phyloP scores from a whole-genome alignment of 2,329 filamentous ascomycete genomes.

The Massarina eburnea region DNA sequence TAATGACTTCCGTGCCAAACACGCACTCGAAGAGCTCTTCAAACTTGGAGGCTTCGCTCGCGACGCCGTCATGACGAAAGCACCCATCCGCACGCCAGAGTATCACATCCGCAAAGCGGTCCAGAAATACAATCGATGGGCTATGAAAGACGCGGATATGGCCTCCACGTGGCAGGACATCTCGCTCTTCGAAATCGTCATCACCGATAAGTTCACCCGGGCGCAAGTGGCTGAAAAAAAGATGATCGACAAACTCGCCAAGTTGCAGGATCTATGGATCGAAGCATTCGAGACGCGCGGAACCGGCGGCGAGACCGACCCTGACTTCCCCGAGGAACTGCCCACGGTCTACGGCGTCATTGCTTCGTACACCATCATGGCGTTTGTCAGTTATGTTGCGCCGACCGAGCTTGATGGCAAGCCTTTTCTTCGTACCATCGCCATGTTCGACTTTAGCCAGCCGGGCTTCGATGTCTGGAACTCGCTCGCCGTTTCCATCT shows the following conservation, averaged over 20 bases:
- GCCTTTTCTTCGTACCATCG: constrained; percentile 46
- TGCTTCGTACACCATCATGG: constrained; percentile 55
- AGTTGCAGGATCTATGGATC: constrained; percentile 48
- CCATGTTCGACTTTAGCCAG: constrained; percentile 57
- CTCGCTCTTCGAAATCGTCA: constrained; percentile 51
- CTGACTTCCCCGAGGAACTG: constrained; percentile 21
- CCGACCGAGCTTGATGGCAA: constrained; percentile 28
- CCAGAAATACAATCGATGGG: constrained; percentile 56
- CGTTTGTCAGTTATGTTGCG: constrained; percentile 54
- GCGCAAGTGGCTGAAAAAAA: constrained; percentile 45
- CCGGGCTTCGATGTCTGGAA: constrained; percentile 62
- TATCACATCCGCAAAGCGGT: constrained; percentile 47
- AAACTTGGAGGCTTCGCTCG: constrained; percentile 54
- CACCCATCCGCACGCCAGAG: constrained; percentile 38
- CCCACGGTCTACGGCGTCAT: constrained; percentile 59
- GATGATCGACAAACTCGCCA: constrained; percentile 48
- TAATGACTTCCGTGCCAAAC: constrained; percentile 53
- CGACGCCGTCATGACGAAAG: constrained; percentile 48
- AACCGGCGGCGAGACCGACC: constrained; percentile 6
- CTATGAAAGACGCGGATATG: constrained; percentile 52
- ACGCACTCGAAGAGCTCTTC: constrained; percentile 54
- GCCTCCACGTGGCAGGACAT: constrained; percentile 38
- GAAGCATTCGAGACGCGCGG: constrained; percentile 34
- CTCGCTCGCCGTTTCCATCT: constrained; percentile 58
- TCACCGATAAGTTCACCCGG: constrained; percentile 43